Evolutionary conservation across 2,329 filamentous ascomycete genomes (phyloP).

Genomic region (Daldinia eschscholtzii): DNA sequence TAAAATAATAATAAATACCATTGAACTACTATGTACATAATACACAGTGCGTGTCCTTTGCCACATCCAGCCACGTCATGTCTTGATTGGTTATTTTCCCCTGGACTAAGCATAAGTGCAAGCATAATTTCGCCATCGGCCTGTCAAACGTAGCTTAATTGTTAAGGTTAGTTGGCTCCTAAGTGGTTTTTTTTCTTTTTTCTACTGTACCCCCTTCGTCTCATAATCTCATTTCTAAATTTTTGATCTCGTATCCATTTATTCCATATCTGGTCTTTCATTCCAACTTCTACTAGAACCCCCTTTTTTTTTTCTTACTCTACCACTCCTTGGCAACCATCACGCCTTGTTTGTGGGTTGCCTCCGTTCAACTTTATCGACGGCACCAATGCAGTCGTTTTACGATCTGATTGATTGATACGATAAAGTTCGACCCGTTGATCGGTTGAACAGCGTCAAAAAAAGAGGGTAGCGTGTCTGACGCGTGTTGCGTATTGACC

Average conservation of each 20-base stretch:
- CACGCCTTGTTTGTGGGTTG: conserved; percentile 21
- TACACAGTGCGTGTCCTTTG: background rate
- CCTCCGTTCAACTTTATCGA: conserved; percentile 25
- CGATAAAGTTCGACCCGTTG: conserved; percentile 34
- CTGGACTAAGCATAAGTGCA: conserved; percentile 16
- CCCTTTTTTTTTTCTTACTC: conserved; percentile 25
- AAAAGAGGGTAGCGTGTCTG: conserved; percentile 34
- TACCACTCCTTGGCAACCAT: conserved; percentile 23
- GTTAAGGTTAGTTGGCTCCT: conserved; percentile 5
- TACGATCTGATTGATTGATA: conserved; percentile 37
- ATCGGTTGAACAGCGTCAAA: conserved; percentile 32
- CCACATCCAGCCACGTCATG: background rate
- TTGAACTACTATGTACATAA: too few relatives aligned
- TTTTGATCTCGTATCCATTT: conserved; percentile 37
- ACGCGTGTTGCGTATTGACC: conserved; percentile 39
- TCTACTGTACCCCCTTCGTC: conserved; percentile 27
- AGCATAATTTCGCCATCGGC: conserved; percentile 27
- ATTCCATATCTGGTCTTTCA: conserved; percentile 18
- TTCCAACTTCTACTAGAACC: conserved; percentile 20
- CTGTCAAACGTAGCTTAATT: conserved; percentile 15
- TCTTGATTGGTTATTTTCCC: conserved; percentile 29
- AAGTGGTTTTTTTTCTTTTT: conserved; percentile 28
- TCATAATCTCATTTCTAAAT: conserved; percentile 24
- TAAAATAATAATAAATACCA: too few relatives aligned
- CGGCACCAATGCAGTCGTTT: conserved; percentile 36